Evolutionary conservation across 2,329 filamentous ascomycete genomes (phyloP).

Genomic region (Apiospora hydei): DNA sequence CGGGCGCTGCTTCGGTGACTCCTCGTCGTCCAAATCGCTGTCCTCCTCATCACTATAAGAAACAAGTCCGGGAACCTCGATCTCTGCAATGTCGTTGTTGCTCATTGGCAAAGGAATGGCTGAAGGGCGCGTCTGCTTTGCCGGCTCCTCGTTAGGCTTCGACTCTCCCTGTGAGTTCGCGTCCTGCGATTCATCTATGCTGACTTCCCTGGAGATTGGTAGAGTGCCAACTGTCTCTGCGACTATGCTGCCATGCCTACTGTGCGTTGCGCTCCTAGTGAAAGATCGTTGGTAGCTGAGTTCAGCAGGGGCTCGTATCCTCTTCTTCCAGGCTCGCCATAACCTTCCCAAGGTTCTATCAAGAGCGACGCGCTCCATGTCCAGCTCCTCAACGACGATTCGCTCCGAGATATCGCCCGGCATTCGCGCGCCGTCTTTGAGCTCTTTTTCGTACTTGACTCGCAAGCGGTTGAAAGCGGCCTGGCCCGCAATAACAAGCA

Average conservation of each 20-base stretch:
- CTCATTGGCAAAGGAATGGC: constrained; percentile 73
- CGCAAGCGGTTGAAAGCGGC: constrained; percentile 77
- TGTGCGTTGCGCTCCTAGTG: constrained; percentile 54
- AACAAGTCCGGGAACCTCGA: constrained; percentile 77
- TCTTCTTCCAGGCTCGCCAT: constrained; percentile 96
- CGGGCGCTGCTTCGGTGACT: constrained; percentile 26
- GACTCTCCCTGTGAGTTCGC: constrained; percentile 24
- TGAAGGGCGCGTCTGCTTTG: constrained; percentile 48
- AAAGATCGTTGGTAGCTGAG: constrained; percentile 57
- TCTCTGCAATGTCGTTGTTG: constrained; percentile 77
- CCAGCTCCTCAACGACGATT: constrained; percentile 85
- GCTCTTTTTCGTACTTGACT: constrained; percentile 64
- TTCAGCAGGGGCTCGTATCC: constrained; percentile 66
- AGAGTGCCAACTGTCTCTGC: constrained; percentile 51
- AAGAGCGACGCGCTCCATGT: constrained; percentile 92
- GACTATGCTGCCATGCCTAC: constrained; percentile 48
- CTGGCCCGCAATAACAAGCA: constrained; percentile 85
- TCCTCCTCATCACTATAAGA: constrained; percentile 69
- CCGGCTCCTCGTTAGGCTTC: constrained; percentile 29
- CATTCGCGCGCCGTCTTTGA: constrained; percentile 58
- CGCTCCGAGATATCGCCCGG: constrained; percentile 64
- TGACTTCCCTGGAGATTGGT: constrained; percentile 35
- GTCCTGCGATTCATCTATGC: constrained; percentile 17
- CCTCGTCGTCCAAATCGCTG: constrained; percentile 49
- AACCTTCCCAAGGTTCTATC: constrained; percentile 87